phyloP scores from a whole-genome alignment of 148 eudicot genomes.

The Tetragonia tetragonoides region DNA sequence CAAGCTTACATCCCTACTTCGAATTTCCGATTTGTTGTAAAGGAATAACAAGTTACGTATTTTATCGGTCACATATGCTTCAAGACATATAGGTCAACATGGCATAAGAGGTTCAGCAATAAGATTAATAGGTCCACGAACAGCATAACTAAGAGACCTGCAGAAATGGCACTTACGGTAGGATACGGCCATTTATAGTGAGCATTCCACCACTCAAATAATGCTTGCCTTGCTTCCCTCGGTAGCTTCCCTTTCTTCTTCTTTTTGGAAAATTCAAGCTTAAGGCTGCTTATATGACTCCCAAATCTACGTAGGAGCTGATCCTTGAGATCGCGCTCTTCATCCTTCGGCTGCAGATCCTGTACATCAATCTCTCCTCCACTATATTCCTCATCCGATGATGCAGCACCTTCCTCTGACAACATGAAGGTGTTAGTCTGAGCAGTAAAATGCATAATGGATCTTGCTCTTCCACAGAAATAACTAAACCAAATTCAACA shows the following conservation, averaged over 20 bases:
- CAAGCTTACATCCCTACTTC: background rate
- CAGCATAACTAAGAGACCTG: background rate
- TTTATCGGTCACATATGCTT: background rate
- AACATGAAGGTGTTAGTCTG: background rate
- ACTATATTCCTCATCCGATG: slow-evolving; percentile 62
- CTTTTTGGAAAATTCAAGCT: slow-evolving; percentile 90
- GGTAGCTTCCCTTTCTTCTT: slow-evolving; percentile 95
- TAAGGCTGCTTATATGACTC: slow-evolving; percentile 66
- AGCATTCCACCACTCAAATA: slow-evolving; percentile 85
- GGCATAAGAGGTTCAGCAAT: background rate
- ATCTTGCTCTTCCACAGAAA: background rate
- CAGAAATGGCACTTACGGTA: slow-evolving; percentile 48
- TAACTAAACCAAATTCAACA: background rate
- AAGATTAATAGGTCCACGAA: background rate
- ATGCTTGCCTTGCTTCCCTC: slow-evolving; percentile 68
- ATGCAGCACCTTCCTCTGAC: slow-evolving; percentile 45
- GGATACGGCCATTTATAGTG: slow-evolving; percentile 96
- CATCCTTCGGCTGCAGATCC: slow-evolving; percentile 52
- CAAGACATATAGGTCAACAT: background rate
- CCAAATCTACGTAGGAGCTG: slow-evolving; percentile 65
- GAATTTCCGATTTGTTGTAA: too few species aligned
- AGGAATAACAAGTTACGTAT: too few species aligned
- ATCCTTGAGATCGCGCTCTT: slow-evolving; percentile 80
- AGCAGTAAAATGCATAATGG: background rate
- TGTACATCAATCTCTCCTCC: slow-evolving; percentile 56